phyloP scores from a whole-genome alignment of 306 rosid species.

The Benincasa hispida region DNA sequence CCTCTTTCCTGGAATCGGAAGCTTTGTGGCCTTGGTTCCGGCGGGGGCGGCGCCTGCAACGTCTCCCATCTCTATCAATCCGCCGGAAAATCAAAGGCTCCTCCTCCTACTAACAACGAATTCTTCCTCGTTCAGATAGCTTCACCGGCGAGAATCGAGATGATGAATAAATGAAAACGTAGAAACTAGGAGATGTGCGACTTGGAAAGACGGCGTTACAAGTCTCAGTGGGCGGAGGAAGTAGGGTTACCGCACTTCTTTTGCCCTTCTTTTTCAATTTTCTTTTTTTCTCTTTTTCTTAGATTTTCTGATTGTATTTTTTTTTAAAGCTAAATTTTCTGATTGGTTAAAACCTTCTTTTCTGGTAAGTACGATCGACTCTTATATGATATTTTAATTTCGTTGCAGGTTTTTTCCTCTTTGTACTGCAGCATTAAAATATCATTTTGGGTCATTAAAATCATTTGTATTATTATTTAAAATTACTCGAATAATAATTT shows the following conservation, averaged over 20 bases:
- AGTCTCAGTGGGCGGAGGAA: neutral
- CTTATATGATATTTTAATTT: too few species aligned
- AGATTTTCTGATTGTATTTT: neutral
- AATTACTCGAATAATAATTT: too few species aligned
- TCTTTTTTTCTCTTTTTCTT: neutral
- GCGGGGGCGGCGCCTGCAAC: neutral
- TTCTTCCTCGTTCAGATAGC: neutral
- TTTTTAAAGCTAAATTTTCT: neutral
- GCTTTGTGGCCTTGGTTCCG: conserved; percentile 29
- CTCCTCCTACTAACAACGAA: neutral
- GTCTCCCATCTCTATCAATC: conserved; percentile 21
- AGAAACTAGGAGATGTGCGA: neutral
- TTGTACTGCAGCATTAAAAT: too few species aligned
- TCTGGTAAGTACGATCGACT: too few species aligned
- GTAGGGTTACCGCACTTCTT: neutral
- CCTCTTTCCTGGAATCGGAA: conserved; percentile 67
- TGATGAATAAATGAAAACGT: neutral
- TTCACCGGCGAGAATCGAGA: neutral
- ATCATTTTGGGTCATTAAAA: too few species aligned
- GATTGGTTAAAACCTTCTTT: neutral
- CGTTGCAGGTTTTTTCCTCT: too few species aligned
- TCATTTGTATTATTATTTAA: too few species aligned
- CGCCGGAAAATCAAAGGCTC: neutral
- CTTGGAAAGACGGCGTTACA: neutral
- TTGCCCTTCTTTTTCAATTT: neutral